Evolutionary conservation across 2,329 filamentous ascomycete genomes (phyloP).

Genomic region (Colletotrichum sp.): DNA sequence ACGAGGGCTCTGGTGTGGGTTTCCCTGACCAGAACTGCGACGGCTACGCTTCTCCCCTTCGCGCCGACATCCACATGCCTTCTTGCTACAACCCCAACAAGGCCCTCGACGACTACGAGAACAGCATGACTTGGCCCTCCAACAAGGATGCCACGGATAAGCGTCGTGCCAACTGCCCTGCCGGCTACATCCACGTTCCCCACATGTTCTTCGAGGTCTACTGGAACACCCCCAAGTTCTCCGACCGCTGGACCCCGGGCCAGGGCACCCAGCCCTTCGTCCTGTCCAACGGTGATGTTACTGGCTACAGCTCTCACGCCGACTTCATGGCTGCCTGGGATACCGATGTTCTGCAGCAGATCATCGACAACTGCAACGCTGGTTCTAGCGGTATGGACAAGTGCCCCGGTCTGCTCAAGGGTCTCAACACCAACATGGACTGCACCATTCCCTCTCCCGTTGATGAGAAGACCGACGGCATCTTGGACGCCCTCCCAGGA

Average conservation of each 20-base stretch:
- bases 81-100: constrained; percentile 74
- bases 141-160: constrained; percentile 42
- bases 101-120: constrained; percentile 63
- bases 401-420: constrained; percentile 63
- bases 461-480: constrained; percentile 48
- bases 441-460: constrained; percentile 57
- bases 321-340: constrained; percentile 81
- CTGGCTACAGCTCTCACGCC: constrained; percentile 73
- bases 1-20: constrained; percentile 63
- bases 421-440: constrained; percentile 51
- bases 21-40: constrained; percentile 76
- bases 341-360: constrained; percentile 64
- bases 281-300: constrained; percentile 71
- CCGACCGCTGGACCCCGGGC: constrained; percentile 57
- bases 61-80: constrained; percentile 74
- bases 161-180: constrained; percentile 59
- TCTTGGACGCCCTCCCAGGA: constrained; percentile 57
- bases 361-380: constrained; percentile 70
- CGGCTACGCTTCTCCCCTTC: constrained; percentile 63
- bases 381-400: constrained; percentile 65
- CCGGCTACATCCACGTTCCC: constrained; percentile 59
- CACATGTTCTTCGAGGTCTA: constrained; percentile 66
- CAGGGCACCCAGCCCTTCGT: constrained; percentile 68
- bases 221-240: constrained; percentile 62
- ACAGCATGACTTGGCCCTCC: constrained; percentile 71